Percentiles rank a stretch among this genome's conserved stretches.
Evolutionary conservation across 495 filamentous ascomycete species (phyloP).

Genomic region (Penicillium paradoxum): DNA sequence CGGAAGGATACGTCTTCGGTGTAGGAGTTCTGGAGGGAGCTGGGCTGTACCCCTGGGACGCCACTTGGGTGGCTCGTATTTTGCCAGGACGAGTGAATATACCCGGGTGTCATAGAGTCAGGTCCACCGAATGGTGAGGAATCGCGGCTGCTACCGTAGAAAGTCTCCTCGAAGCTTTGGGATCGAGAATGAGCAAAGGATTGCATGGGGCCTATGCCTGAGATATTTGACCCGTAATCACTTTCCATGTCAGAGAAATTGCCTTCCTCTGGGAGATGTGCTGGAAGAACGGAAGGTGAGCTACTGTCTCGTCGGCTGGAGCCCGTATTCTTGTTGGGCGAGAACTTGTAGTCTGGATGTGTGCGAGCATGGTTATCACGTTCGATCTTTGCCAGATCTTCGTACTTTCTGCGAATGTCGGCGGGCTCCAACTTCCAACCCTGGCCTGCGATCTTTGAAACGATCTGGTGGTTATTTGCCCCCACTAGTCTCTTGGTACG

Average conservation of each 20-base stretch:
- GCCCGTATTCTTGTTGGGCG: constrained; percentile 67
- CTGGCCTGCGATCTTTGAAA: constrained; percentile 75
- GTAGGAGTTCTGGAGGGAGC: constrained; percentile 23
- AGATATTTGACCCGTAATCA: neutral
- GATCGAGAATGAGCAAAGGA: constrained; percentile 17
- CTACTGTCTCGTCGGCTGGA: constrained; percentile 28
- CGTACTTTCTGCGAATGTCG: constrained; percentile 71
- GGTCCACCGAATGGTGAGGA: constrained; percentile 32
- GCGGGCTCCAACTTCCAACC: constrained; percentile 82
- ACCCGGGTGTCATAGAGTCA: constrained; percentile 24
- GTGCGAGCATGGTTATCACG: constrained; percentile 79
- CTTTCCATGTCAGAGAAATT: constrained; percentile 3
- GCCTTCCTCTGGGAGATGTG: constrained; percentile 10
- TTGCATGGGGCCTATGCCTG: constrained; percentile 22
- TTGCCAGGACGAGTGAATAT: constrained; percentile 24
- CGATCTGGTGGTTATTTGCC: constrained; percentile 91
- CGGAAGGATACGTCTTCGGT: constrained; percentile 29
- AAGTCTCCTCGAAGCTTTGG: constrained; percentile 27
- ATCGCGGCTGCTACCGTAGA: constrained; percentile 27
- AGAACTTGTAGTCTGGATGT: constrained; percentile 93
- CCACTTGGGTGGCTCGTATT: constrained; percentile 57
- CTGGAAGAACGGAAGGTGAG: neutral
- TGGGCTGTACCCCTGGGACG: constrained; percentile 51
- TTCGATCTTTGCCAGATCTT: constrained; percentile 74
- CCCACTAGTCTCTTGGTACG: constrained; percentile 75